Conservation (phyloP, 2,329 filamentous ascomycete genomes). For the Neofusicoccum sp. region DNA sequence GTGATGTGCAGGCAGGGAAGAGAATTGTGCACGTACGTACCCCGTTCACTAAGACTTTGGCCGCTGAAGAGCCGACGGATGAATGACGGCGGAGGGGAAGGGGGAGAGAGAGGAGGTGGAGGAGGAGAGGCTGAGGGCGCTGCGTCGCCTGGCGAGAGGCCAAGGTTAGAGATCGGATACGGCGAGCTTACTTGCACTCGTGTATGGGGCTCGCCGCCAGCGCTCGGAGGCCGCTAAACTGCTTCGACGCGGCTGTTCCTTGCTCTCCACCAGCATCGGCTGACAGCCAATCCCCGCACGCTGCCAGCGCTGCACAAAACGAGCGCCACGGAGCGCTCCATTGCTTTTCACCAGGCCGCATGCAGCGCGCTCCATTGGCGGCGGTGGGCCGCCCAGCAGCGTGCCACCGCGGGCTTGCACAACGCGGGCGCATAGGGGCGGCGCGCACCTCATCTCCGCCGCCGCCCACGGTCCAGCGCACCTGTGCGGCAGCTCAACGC, state of each 20-base stretch:
- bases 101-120: conserved; percentile 25
- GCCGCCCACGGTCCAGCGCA: conserved; percentile 12
- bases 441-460: conserved; percentile 11
- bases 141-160: conserved; percentile 17
- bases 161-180: conserved; percentile 19
- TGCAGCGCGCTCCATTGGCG: too few species aligned
- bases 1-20: conserved; percentile 20
- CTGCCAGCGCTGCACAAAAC: conserved; percentile 17
- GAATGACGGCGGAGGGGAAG: conserved; percentile 25
- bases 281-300: conserved; percentile 24
- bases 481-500: conserved; percentile 1
- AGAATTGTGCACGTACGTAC: conserved; percentile 22
- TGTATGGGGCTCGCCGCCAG: conserved; percentile 24
- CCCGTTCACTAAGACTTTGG: conserved; percentile 22
- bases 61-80: conserved; percentile 23
- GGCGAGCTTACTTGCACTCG: conserved; percentile 23
- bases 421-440: conserved; percentile 17
- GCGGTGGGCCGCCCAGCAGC: neutral
- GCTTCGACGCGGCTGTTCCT: conserved; percentile 21
- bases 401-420: conserved; percentile 13
- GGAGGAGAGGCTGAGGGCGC: conserved; percentile 31
- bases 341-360: conserved; percentile 18
- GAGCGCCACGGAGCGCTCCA: neutral
- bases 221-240: conserved; percentile 21
- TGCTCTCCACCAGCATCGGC: conserved; percentile 22